Conservation (phyloP, 2,329 filamentous ascomycete species). For the Coniochaeta hoffmannii region DNA sequence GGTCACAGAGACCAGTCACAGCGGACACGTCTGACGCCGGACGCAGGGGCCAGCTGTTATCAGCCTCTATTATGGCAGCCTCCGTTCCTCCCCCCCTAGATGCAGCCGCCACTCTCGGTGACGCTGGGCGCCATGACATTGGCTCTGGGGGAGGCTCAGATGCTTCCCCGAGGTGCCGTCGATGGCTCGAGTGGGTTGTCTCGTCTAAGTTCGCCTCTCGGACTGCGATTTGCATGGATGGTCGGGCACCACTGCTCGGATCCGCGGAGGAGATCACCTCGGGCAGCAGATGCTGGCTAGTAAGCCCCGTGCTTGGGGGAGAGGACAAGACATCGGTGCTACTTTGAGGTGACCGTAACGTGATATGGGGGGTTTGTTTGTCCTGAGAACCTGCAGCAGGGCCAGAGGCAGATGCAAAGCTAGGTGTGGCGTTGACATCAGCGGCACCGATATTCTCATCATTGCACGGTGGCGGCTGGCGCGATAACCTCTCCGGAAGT, state of each 20-base stretch:
- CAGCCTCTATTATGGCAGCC: neutral
- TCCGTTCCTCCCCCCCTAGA: neutral
- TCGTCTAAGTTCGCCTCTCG: constrained; percentile 5
- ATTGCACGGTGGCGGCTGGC: neutral
- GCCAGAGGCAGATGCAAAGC: neutral
- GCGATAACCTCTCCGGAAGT: neutral
- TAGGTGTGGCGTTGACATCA: neutral
- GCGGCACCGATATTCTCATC: too few species aligned
- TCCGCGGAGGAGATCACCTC: neutral
- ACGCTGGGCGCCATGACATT: neutral
- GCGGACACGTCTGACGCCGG: neutral
- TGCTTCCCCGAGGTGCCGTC: neutral
- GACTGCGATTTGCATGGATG: constrained; percentile 8
- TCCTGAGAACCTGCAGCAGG: neutral
- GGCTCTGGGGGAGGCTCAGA: neutral
- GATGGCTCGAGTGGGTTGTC: neutral
- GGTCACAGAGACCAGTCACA: constrained; percentile 22
- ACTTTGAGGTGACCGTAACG: neutral
- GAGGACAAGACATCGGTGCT: neutral
- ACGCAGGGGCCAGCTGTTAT: neutral
- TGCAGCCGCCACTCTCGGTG: neutral
- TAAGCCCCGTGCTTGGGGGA: neutral
- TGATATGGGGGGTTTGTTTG: neutral
- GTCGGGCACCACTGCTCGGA: constrained; percentile 14
- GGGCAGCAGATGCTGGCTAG: neutral